A percentile compares a stretch with the other conserved stretches of the same genome.
Conservation (phyloP, 2,329 filamentous ascomycete species). For the Phoma sp. region DNA sequence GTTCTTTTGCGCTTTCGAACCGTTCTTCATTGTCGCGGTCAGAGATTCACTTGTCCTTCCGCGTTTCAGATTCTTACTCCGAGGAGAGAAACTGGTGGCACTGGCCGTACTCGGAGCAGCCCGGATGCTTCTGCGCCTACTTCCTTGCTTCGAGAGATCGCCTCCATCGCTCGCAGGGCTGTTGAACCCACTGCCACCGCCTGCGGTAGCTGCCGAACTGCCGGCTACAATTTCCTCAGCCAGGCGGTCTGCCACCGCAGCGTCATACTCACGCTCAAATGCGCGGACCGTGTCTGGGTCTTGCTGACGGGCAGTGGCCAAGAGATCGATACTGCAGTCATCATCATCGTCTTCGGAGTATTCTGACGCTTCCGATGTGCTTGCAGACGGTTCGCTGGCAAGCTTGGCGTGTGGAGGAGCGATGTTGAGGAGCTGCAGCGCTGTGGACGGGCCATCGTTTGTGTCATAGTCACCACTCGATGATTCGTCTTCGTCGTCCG, state of each 20-base stretch:
- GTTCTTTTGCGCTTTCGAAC: slow-evolving; percentile 5
- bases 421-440: slow-evolving; percentile 40
- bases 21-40: slow-evolving; percentile 1
- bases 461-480: slow-evolving; percentile 37
- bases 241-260: slow-evolving; percentile 54
- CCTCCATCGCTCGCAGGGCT: slow-evolving; percentile 38
- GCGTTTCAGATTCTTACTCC: slow-evolving; percentile 20
- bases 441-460: slow-evolving; percentile 26
- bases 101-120: slow-evolving; percentile 2
- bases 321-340: slow-evolving; percentile 51
- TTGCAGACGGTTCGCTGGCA: slow-evolving; percentile 9
- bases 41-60: slow-evolving; percentile 17
- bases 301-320: slow-evolving; percentile 53
- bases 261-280: slow-evolving; percentile 56
- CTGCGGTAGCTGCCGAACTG: slow-evolving; percentile 57
- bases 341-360: slow-evolving; percentile 43
- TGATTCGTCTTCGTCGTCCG: slow-evolving; percentile 46
- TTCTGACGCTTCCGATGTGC: slow-evolving; percentile 29
- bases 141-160: background rate
- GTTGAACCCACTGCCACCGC: slow-evolving; percentile 56
- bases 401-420: slow-evolving; percentile 9
- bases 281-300: slow-evolving; percentile 51
- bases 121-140: background rate
- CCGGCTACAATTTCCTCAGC: slow-evolving; percentile 58
- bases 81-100: slow-evolving; percentile 5